Conservation (phyloP, 83 land plant species). For the Picea engelmannii region DNA sequence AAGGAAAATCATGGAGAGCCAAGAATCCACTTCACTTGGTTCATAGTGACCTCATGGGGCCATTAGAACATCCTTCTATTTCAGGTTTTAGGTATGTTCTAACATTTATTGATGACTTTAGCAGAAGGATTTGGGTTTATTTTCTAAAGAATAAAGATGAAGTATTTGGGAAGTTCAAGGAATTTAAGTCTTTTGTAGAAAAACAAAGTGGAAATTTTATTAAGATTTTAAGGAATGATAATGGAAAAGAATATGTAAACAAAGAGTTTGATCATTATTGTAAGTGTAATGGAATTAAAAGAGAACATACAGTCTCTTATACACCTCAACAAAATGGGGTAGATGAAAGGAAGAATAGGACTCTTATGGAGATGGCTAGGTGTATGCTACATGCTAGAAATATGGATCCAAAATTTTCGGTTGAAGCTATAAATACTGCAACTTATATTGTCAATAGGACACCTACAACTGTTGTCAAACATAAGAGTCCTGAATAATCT, state of each 20-base stretch:
- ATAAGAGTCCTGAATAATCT: neutral
- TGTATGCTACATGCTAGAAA: constrained; percentile 7
- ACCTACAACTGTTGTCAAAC: neutral
- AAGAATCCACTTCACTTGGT: neutral
- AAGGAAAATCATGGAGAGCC: neutral
- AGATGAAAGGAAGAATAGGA: constrained; percentile 19
- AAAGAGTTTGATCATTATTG: neutral
- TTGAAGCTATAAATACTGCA: neutral
- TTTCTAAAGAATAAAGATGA: neutral
- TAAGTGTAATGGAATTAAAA: neutral
- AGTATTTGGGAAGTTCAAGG: neutral
- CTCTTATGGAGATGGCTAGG: constrained; percentile 9
- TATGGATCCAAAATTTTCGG: constrained; percentile 10
- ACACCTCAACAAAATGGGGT: constrained; percentile 23
- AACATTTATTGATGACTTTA: neutral
- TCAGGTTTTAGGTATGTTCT: neutral
- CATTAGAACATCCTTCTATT: neutral
- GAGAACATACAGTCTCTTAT: neutral
- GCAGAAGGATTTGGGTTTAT: neutral
- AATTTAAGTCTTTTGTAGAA: neutral
- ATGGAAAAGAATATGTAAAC: neutral
- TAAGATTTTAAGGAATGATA: neutral
- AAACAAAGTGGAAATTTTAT: neutral
- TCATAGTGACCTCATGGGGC: neutral
- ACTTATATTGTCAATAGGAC: neutral